Evolutionary conservation across 169 alveolate genomes (phyloP).

Genomic region (Plasmodium yoelii): DNA sequence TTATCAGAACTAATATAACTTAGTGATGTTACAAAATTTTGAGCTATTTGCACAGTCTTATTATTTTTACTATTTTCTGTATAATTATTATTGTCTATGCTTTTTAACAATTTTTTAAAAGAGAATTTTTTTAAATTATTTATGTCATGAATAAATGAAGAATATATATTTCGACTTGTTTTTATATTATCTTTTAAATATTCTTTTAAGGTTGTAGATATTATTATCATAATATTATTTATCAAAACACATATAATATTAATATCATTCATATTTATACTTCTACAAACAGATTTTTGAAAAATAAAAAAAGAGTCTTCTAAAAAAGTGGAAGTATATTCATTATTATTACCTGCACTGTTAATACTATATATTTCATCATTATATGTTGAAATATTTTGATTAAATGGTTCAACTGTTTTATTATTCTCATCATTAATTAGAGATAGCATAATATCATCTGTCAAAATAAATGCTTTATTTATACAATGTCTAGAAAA

Average conservation of each 20-base stretch:
- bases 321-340: conserved; percentile 52
- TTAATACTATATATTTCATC: conserved; percentile 9
- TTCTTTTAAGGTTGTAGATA: conserved; percentile 28
- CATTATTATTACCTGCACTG: conserved; percentile 13
- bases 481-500: conserved; percentile 51
- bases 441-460: conserved; percentile 61
- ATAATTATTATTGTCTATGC: conserved; percentile 55
- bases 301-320: conserved; percentile 72
- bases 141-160: conserved; percentile 47
- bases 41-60: conserved; percentile 40
- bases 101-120: conserved; percentile 12
- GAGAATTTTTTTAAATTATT: conserved; percentile 41
- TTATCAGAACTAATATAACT: conserved; percentile 18
- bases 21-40: conserved; percentile 30
- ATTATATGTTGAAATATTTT: not conserved
- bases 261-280: conserved; percentile 71
- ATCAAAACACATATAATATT: conserved; percentile 68
- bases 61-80: conserved; percentile 21
- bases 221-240: conserved; percentile 42
- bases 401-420: not conserved
- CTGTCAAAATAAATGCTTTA: conserved; percentile 64
- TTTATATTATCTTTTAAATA: conserved; percentile 53
- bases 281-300: conserved; percentile 70
- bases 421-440: conserved; percentile 31
- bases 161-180: conserved; percentile 42